Percentiles rank a stretch among this genome's conserved stretches.
Evolutionary conservation across 169 alveolate species (phyloP).

Genomic region (Cryptosporidium sp.): DNA sequence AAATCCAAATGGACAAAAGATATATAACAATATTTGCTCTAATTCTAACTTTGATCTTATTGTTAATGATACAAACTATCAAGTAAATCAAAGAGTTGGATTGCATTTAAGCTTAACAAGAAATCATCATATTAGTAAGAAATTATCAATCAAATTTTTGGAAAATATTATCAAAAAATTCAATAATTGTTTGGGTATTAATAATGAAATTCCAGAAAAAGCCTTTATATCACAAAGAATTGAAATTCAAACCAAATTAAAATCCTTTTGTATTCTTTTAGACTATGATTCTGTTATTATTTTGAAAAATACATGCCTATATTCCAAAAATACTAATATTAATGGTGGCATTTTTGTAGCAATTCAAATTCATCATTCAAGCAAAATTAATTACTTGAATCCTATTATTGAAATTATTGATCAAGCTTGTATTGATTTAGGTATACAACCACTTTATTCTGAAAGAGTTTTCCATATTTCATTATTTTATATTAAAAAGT

Average conservation of each 20-base stretch:
- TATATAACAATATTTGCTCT: too few relatives aligned
- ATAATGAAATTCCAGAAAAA: background rate
- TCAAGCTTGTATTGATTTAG: background rate
- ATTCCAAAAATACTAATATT: background rate
- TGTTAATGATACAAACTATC: background rate
- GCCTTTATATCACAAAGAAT: background rate
- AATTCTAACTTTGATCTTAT: background rate
- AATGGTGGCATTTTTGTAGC: slow-evolving; percentile 23
- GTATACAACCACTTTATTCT: background rate
- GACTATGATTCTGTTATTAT: slow-evolving; percentile 10
- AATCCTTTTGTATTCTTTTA: slow-evolving; percentile 11
- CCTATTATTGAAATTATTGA: slow-evolving; percentile 28
- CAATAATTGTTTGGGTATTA: background rate
- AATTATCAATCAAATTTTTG: background rate
- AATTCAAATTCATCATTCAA: background rate
- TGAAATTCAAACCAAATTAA: background rate
- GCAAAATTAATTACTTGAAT: slow-evolving; percentile 5
- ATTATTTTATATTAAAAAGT: slow-evolving; percentile 20
- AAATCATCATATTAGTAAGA: slow-evolving; percentile 9
- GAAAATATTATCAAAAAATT: background rate
- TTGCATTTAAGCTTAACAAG: slow-evolving; percentile 35
- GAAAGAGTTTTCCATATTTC: slow-evolving; percentile 19
- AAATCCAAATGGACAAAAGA: background rate
- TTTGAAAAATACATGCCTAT: background rate
- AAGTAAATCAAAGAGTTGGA: background rate